These are phyloP conservation scores for Kwoniella shandongensis DNA, from an alignment of 768 basidiomycete species.

Conservation along the genomic window DNA sequence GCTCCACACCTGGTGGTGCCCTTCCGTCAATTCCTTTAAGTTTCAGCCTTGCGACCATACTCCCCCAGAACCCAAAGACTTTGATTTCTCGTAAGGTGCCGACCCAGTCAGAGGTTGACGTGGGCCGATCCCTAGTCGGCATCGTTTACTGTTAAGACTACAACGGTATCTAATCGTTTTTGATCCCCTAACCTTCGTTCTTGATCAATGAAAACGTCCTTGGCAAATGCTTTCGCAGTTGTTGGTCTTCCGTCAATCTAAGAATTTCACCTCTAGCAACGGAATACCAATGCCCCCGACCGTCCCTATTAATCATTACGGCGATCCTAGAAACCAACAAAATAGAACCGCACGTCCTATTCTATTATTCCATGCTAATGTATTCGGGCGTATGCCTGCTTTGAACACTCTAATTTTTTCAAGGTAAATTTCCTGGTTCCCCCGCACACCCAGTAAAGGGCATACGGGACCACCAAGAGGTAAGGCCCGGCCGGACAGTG, in stretches of 20 bases:
- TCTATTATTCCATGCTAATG: slow-evolving; percentile 81
- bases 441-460: slow-evolving; percentile 67
- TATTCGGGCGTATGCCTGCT: slow-evolving; percentile 74
- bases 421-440: slow-evolving; percentile 78
- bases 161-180: slow-evolving; percentile 81
- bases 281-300: slow-evolving; percentile 80
- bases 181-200: slow-evolving; percentile 81
- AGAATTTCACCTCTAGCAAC: slow-evolving; percentile 83
- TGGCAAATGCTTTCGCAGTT: slow-evolving; percentile 81
- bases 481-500: slow-evolving; percentile 68
- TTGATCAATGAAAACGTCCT: slow-evolving; percentile 83
- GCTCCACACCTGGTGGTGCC: slow-evolving; percentile 76
- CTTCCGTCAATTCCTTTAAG: slow-evolving; percentile 82
- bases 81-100: slow-evolving; percentile 84
- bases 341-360: slow-evolving; percentile 79
- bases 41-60: slow-evolving; percentile 73
- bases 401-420: slow-evolving; percentile 82
- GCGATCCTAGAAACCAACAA: slow-evolving; percentile 79
- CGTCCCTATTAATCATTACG: slow-evolving; percentile 77
- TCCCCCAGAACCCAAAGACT: slow-evolving; percentile 80
- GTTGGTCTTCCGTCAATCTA: slow-evolving; percentile 78
- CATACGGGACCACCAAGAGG: slow-evolving; percentile 71
- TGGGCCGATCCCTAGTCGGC: slow-evolving; percentile 74
- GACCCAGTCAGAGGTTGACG: slow-evolving; percentile 69
- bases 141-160: slow-evolving; percentile 83